Conservation (phyloP, 179 eudicot species). For the Silene noctiflora region DNA sequence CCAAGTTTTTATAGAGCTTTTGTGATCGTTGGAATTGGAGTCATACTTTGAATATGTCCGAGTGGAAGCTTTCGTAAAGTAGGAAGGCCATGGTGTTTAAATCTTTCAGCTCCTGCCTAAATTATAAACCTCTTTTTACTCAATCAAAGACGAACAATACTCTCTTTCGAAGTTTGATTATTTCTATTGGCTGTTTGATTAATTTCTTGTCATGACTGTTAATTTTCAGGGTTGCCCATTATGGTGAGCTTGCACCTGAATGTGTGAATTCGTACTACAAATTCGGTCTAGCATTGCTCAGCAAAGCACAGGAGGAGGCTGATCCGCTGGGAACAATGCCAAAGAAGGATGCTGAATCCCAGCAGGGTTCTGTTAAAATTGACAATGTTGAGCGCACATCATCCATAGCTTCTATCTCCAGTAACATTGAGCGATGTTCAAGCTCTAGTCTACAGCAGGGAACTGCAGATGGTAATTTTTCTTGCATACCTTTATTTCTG, state of each 20-base stretch:
- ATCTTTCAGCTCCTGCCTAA: neutral
- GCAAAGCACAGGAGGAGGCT: slow-evolving; percentile 95
- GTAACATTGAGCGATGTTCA: slow-evolving; percentile 38
- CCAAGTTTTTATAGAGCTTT: too few species aligned
- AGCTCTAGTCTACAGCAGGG: slow-evolving; percentile 40
- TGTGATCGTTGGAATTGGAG: too few species aligned
- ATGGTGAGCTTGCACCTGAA: slow-evolving; percentile 90
- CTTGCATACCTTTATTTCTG: neutral
- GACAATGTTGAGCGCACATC: slow-evolving; percentile 46
- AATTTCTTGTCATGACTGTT: neutral
- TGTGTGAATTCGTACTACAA: slow-evolving; percentile 72
- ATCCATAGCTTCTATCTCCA: slow-evolving; percentile 55
- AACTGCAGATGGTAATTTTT: slow-evolving; percentile 45
- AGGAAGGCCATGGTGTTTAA: too few species aligned
- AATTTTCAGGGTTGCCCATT: slow-evolving; percentile 56
- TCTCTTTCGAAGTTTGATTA: neutral
- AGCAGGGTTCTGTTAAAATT: slow-evolving; percentile 45
- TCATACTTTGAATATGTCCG: too few species aligned
- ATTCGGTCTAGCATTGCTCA: slow-evolving; percentile 75
- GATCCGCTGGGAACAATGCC: slow-evolving; percentile 79
- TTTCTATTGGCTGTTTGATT: neutral
- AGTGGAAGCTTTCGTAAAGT: too few species aligned
- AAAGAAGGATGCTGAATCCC: slow-evolving; percentile 67
- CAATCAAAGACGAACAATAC: neutral
- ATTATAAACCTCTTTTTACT: too few species aligned